Percentiles rank a stretch among this genome's conserved stretches.
These are phyloP conservation scores for Orbilia blumenaviensis DNA, from an alignment of 2,329 filamentous ascomycete species.

Conservation along the genomic window DNA sequence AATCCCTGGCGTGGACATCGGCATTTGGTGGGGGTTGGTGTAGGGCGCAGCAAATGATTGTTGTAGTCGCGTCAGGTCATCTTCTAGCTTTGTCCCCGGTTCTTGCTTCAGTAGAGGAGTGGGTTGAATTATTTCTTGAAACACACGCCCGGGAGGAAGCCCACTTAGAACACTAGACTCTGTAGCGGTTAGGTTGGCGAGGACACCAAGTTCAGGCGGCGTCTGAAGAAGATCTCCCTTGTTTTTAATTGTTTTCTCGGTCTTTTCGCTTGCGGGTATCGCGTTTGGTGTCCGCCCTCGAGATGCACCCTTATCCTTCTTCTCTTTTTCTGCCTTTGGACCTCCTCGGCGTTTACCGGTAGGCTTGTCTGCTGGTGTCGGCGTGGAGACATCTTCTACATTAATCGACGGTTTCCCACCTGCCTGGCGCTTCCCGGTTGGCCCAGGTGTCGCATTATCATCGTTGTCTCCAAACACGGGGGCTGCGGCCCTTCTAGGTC, in stretches of 20 bases:
- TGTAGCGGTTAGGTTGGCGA: constrained; percentile 52
- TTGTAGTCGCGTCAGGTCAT: constrained; percentile 29
- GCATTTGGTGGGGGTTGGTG: constrained; percentile 41
- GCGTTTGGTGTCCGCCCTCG: constrained; percentile 41
- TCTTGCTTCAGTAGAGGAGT: constrained; percentile 39
- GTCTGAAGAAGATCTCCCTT: constrained; percentile 41
- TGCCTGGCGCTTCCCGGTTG: constrained; percentile 25
- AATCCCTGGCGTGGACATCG: constrained; percentile 28
- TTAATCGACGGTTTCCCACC: constrained; percentile 36
- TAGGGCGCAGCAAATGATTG: constrained; percentile 28
- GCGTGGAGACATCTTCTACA: constrained; percentile 43
- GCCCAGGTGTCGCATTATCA: constrained; percentile 42
- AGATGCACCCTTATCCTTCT: constrained; percentile 55
- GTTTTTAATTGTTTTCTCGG: constrained; percentile 32
- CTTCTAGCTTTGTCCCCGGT: constrained; percentile 40
- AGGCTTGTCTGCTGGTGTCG: constrained; percentile 41
- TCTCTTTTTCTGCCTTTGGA: constrained; percentile 54
- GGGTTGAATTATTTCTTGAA: constrained; percentile 40
- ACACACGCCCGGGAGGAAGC: constrained; percentile 8
- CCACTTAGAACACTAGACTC: not conserved
- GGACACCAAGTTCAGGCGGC: constrained; percentile 43
- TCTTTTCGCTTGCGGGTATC: constrained; percentile 27
- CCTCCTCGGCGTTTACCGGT: constrained; percentile 44
- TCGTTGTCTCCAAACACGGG: constrained; percentile 56
- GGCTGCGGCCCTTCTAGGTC: constrained; percentile 65